Evolutionary conservation across 1,139 yeast genomes (phyloP).

Genomic region (Fermentozyma sake): DNA sequence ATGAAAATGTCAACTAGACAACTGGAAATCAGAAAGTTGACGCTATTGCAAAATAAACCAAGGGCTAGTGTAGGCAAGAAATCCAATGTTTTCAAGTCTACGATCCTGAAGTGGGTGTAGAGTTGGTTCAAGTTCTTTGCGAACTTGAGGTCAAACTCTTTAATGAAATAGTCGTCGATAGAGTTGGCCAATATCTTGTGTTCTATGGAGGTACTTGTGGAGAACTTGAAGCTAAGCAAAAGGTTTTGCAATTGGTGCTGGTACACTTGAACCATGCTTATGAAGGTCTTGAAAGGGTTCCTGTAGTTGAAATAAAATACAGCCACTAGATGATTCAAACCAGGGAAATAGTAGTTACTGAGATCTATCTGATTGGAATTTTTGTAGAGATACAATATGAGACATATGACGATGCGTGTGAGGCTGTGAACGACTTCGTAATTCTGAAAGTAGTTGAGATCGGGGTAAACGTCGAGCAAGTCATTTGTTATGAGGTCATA

Average conservation of each 20-base stretch:
- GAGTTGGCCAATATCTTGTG: slow-evolving; percentile 6
- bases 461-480: slow-evolving; percentile 36
- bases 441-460: slow-evolving; percentile 37
- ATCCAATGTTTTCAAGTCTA: slow-evolving; percentile 29
- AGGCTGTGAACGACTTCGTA: slow-evolving; percentile 20
- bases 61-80: slow-evolving; percentile 20
- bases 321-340: slow-evolving; percentile 34
- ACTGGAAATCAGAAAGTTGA: slow-evolving; percentile 23
- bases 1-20: slow-evolving; percentile 50
- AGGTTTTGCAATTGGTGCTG: slow-evolving; percentile 27
- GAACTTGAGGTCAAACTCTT: slow-evolving; percentile 46
- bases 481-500: slow-evolving; percentile 17
- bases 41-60: slow-evolving; percentile 17
- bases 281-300: slow-evolving; percentile 35
- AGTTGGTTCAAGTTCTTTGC: slow-evolving; percentile 41
- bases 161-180: slow-evolving; percentile 15
- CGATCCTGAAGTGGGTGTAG: slow-evolving; percentile 44
- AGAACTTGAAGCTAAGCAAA: slow-evolving; percentile 12
- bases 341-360: slow-evolving; percentile 17
- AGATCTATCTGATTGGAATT: slow-evolving; percentile 9
- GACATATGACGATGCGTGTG: slow-evolving; percentile 24
- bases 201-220: slow-evolving; percentile 4
- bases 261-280: slow-evolving; percentile 41
- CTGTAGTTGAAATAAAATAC: slow-evolving; percentile 35
- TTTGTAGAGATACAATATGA: slow-evolving; percentile 17